Evolutionary conservation across 495 filamentous ascomycete species (phyloP).

Genomic region (Glarea lozoyensis): DNA sequence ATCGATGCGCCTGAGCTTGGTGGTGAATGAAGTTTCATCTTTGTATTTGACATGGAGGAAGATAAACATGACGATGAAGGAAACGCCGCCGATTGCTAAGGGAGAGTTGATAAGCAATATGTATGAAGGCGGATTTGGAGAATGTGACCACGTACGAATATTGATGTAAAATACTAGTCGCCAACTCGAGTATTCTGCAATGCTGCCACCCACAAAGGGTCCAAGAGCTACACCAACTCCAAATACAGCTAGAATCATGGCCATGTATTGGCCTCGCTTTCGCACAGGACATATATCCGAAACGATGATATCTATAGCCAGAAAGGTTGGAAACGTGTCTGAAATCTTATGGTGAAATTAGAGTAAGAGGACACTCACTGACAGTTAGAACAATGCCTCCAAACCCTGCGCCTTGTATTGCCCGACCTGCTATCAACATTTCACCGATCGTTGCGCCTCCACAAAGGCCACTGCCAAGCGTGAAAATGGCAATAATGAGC

Average conservation of each 20-base stretch:
- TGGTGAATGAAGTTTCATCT: background rate
- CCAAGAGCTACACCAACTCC: slow-evolving; percentile 62
- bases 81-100: background rate
- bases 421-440: slow-evolving; percentile 66
- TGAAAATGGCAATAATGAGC: slow-evolving; percentile 47
- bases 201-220: slow-evolving; percentile 54
- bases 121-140: background rate
- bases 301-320: slow-evolving; percentile 76
- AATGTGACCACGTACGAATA: slow-evolving; percentile 20
- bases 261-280: slow-evolving; percentile 49
- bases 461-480: slow-evolving; percentile 56
- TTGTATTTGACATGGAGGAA: slow-evolving; percentile 60
- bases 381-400: slow-evolving; percentile 67
- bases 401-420: slow-evolving; percentile 70
- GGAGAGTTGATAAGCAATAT: background rate
- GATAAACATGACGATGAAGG: slow-evolving; percentile 49
- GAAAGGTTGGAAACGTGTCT: slow-evolving; percentile 19
- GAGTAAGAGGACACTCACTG: background rate
- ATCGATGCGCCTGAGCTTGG: slow-evolving; percentile 47
- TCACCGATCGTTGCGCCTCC: slow-evolving; percentile 56
- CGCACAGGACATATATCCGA: slow-evolving; percentile 54
- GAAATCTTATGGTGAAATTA: background rate
- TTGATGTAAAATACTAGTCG: slow-evolving; percentile 70
- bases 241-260: slow-evolving; percentile 54
- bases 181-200: slow-evolving; percentile 52